These are phyloP conservation scores for Ehretia macrophylla DNA, from an alignment of 257 asterid genomes.

Conservation along the genomic window DNA sequence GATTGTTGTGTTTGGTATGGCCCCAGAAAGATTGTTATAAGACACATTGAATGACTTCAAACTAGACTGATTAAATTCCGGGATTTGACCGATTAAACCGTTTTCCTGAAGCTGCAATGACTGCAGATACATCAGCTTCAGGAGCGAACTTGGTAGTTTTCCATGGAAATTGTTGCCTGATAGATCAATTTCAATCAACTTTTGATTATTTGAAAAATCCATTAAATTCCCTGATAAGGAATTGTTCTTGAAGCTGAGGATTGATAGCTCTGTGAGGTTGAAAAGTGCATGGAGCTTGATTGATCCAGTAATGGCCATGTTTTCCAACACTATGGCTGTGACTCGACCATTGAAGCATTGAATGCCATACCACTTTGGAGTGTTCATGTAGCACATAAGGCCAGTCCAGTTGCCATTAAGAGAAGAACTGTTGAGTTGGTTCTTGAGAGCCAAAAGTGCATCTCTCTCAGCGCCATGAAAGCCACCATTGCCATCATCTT, in stretches of 20 bases:
- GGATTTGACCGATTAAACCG: slow-evolving; percentile 46
- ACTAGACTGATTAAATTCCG: slow-evolving; percentile 39
- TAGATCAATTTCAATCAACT: slow-evolving; percentile 40
- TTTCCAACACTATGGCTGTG: slow-evolving; percentile 43
- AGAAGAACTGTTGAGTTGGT: slow-evolving; percentile 31
- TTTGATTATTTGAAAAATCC: slow-evolving; percentile 41
- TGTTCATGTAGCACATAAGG: slow-evolving; percentile 51
- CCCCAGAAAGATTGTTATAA: slow-evolving; percentile 49
- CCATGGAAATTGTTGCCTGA: slow-evolving; percentile 52
- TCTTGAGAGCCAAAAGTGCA: slow-evolving; percentile 41
- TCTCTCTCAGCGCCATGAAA: slow-evolving; percentile 57
- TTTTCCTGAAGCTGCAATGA: slow-evolving; percentile 60
- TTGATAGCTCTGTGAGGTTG: slow-evolving; percentile 46
- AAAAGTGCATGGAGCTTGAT: slow-evolving; percentile 33
- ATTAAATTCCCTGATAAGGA: slow-evolving; percentile 42
- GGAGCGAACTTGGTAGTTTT: slow-evolving; percentile 40
- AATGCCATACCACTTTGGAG: slow-evolving; percentile 59
- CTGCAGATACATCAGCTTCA: slow-evolving; percentile 30
- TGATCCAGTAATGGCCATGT: slow-evolving; percentile 41
- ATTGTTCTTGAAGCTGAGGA: slow-evolving; percentile 57
- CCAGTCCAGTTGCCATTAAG: slow-evolving; percentile 49
- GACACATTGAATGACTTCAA: slow-evolving; percentile 52
- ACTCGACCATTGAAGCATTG: slow-evolving; percentile 56
- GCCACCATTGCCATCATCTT: slow-evolving; percentile 12
- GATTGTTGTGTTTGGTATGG: slow-evolving; percentile 42